Conservation (phyloP, 345 rosid genomes). For the Schrenkiella parvula region DNA sequence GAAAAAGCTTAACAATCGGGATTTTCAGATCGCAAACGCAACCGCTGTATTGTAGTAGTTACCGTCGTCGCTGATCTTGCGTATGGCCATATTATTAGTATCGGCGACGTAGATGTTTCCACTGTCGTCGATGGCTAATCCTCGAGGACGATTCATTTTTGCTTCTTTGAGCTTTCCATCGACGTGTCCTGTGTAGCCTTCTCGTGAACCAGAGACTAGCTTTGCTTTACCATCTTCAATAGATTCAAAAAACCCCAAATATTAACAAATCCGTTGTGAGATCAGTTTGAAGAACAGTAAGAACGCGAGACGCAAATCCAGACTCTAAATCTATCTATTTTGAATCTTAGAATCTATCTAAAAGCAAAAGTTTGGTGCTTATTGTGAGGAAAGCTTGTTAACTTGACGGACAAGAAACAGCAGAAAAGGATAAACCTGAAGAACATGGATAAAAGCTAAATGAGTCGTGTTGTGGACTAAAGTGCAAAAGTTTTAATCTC, state of each 20-base stretch:
- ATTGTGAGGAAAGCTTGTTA: conserved; percentile 6
- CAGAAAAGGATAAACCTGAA: conserved; percentile 19
- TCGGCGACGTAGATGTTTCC: conserved; percentile 96
- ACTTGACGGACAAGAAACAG: conserved; percentile 23
- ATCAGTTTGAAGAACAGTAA: background rate
- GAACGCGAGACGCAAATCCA: background rate
- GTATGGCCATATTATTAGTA: conserved; percentile 83
- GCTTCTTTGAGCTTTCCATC: conserved; percentile 83
- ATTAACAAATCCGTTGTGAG: background rate
- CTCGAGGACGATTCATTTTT: conserved; percentile 85
- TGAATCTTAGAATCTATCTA: background rate
- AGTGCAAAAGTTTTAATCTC: conserved; percentile 18
- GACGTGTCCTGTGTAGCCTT: conserved; percentile 82
- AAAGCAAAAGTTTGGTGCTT: conserved; percentile 11
- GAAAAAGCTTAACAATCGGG: background rate
- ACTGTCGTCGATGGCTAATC: conserved; percentile 71
- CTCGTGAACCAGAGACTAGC: conserved; percentile 81
- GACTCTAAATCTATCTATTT: conserved; percentile 8
- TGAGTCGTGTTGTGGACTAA: conserved; percentile 29
- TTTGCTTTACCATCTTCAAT: conserved; percentile 82
- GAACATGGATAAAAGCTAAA: conserved; percentile 5
- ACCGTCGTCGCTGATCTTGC: conserved; percentile 94
- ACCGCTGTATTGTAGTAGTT: background rate
- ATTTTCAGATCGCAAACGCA: background rate
- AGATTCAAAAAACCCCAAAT: conserved; percentile 9